Conservation (phyloP, 2,329 filamentous ascomycete species). For the Fusarium piperis region DNA sequence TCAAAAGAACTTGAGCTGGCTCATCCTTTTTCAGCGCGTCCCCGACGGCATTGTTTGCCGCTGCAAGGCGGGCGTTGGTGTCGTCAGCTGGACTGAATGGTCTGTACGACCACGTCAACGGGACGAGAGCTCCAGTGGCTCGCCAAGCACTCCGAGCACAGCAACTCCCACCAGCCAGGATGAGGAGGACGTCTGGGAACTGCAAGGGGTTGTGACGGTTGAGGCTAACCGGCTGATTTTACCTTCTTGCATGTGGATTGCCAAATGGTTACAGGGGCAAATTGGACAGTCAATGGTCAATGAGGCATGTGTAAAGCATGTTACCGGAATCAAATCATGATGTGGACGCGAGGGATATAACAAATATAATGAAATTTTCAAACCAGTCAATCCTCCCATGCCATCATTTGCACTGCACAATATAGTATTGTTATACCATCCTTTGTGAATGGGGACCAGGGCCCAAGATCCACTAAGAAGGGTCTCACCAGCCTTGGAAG, state of each 20-base stretch:
- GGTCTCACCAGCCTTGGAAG: neutral
- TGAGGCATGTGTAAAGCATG: slow-evolving; percentile 17
- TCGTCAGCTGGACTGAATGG: slow-evolving; percentile 53
- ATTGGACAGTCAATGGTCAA: slow-evolving; percentile 26
- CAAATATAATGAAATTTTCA: neutral
- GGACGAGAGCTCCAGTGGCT: neutral
- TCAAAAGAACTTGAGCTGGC: slow-evolving; percentile 51
- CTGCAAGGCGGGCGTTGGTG: slow-evolving; percentile 52
- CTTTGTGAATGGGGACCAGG: neutral
- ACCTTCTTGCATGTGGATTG: slow-evolving; percentile 42
- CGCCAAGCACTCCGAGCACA: slow-evolving; percentile 32
- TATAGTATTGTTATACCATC: neutral
- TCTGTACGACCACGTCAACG: slow-evolving; percentile 30
- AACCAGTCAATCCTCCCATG: neutral
- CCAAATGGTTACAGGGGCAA: slow-evolving; percentile 10
- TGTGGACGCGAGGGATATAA: neutral
- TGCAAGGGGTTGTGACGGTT: slow-evolving; percentile 43
- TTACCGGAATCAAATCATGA: neutral
- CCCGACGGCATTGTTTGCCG: slow-evolving; percentile 52
- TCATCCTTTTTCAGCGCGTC: slow-evolving; percentile 55
- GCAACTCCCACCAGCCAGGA: slow-evolving; percentile 14
- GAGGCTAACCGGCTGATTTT: slow-evolving; percentile 47
- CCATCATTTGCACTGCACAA: neutral
- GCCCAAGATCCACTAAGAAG: neutral
- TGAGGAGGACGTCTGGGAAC: slow-evolving; percentile 39